Evolutionary conservation across 78 protist species (phyloP).

Genomic region (Diacronema lutheri): DNA sequence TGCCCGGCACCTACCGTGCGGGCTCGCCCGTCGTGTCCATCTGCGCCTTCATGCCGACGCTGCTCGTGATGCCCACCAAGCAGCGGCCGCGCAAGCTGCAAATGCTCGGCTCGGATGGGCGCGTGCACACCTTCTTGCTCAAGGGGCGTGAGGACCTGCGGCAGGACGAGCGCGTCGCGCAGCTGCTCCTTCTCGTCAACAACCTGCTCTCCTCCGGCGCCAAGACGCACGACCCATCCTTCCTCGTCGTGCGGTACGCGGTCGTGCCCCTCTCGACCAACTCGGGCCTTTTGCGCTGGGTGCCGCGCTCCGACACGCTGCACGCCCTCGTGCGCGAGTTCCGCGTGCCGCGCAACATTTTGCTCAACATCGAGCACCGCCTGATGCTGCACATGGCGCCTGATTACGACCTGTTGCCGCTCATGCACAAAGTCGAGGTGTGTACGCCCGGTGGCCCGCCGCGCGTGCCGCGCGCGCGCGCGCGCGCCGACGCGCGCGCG

Average conservation of each 20-base stretch:
- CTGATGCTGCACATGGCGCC: slow-evolving; percentile 25
- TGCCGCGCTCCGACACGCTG: slow-evolving; percentile 72
- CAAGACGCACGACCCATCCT: too few species aligned
- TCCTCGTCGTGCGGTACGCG: slow-evolving; percentile 20
- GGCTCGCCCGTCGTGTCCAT: slow-evolving; percentile 70
- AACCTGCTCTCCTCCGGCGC: slow-evolving; percentile 55
- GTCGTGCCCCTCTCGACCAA: slow-evolving; percentile 84
- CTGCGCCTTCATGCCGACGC: slow-evolving; percentile 57
- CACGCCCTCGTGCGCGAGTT: slow-evolving; percentile 50
- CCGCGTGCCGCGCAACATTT: not conserved
- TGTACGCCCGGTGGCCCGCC: too few species aligned
- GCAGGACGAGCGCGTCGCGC: slow-evolving; percentile 70
- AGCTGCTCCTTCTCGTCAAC: slow-evolving; percentile 94
- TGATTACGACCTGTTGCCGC: not conserved
- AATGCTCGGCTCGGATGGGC: slow-evolving; percentile 59
- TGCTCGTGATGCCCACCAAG: slow-evolving; percentile 89
- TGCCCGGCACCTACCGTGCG: slow-evolving; percentile 35
- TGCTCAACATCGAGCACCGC: slow-evolving; percentile 26
- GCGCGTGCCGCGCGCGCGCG: too few species aligned
- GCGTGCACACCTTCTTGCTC: slow-evolving; percentile 75
- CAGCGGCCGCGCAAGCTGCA: slow-evolving; percentile 95
- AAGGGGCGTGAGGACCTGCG: slow-evolving; percentile 94
- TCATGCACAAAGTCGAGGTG: slow-evolving; percentile 21
- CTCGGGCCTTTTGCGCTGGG: slow-evolving; percentile 84
- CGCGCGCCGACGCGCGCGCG: too few species aligned